Conservation (phyloP, 257 asterid genomes). For the Catharanthus roseus region DNA sequence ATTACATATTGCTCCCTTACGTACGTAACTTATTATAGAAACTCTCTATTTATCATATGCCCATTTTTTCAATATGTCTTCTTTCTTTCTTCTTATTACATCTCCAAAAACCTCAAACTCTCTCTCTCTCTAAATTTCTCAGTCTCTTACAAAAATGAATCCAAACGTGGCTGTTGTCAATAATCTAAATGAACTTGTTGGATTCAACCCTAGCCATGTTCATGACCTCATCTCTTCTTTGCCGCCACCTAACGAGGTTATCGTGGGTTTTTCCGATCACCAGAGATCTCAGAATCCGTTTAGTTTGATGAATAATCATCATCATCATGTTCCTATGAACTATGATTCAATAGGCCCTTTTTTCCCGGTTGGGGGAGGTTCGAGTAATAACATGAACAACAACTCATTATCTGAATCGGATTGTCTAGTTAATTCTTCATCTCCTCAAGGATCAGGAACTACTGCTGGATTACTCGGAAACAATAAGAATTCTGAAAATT, state of each 20-base stretch:
- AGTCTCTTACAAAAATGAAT: slow-evolving; percentile 15
- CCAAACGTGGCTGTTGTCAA: slow-evolving; percentile 34
- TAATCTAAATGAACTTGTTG: slow-evolving; percentile 38
- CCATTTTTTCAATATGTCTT: slow-evolving; percentile 31
- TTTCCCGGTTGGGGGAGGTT: slow-evolving; percentile 25
- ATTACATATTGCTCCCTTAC: slow-evolving; percentile 21
- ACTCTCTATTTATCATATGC: slow-evolving; percentile 7
- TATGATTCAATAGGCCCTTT: slow-evolving; percentile 37
- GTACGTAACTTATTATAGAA: slow-evolving; percentile 14
- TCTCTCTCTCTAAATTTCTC: slow-evolving; percentile 14
- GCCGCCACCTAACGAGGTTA: no score
- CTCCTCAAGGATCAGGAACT: slow-evolving; percentile 27
- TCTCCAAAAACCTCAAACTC: slow-evolving; percentile 28
- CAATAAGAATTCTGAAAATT: slow-evolving; percentile 24
- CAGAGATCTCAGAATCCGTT: slow-evolving; percentile 24
- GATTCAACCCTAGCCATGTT: slow-evolving; percentile 28
- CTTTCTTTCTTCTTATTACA: slow-evolving; percentile 31
- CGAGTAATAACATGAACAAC: slow-evolving; percentile 22
- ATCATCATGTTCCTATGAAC: slow-evolving; percentile 6
- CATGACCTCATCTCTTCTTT: slow-evolving; percentile 32
- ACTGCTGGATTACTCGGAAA: slow-evolving; percentile 25
- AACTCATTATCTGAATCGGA: slow-evolving; percentile 28
- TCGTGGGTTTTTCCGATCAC: slow-evolving; percentile 33
- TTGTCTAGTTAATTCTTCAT: slow-evolving; percentile 26
- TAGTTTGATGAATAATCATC: slow-evolving; percentile 22